Base-by-base conservation (phyloP, 352 stramenopile genomes). In the Blastocystis sp. region DNA sequence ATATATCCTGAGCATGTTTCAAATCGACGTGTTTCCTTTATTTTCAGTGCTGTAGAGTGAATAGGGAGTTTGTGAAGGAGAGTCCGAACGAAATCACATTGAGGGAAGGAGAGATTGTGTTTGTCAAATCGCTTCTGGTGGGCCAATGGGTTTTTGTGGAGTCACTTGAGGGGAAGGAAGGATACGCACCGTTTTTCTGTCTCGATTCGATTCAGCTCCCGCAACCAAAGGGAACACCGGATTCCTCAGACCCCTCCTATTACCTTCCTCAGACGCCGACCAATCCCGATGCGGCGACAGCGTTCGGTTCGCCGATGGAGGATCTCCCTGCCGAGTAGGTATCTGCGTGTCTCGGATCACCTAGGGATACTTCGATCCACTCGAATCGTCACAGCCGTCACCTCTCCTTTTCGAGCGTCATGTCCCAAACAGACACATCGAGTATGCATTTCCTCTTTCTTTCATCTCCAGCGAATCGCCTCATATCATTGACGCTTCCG, bases 1-100 rank as follows among this genome's bases (percentile, higher is more conserved):
- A 81, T 48, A 81, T 81, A 81, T 81, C 69, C 69, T 81, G 14
- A 44, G 21, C 18, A 46, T 65, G 18, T 27, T 59, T n/a, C 29
- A 56, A 53, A 38, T 21, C 21, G n/a, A 16, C 3, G 11, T 14
- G 46, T 46, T 44, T 18, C 27, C 32, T 81, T 81, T 48, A 81
- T 38, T 29, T 1, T 18, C 34, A 81, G 7, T 64, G 42, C 27
- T 48, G 69, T 65, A 63, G 24, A 49, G 69, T 64, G 44, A 63
- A 64, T 18, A 57, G 29, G n/a, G 4, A 3, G 0, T 81, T 63
- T 64, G 24, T 9, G 7, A 81, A 81, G 27, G 48, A 49, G n/a
- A 38, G 40, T 40, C 21, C 27, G 32, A 2, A 49, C 24, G 69
- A 81, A 46, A 42, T 81, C 32, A 51, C 21, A 36, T 46, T 81